Percentiles rank a stretch among this genome's conserved stretches.
Evolutionary conservation across 2,329 filamentous ascomycete genomes (phyloP).

Genomic region (Cyphellophora attinorum): DNA sequence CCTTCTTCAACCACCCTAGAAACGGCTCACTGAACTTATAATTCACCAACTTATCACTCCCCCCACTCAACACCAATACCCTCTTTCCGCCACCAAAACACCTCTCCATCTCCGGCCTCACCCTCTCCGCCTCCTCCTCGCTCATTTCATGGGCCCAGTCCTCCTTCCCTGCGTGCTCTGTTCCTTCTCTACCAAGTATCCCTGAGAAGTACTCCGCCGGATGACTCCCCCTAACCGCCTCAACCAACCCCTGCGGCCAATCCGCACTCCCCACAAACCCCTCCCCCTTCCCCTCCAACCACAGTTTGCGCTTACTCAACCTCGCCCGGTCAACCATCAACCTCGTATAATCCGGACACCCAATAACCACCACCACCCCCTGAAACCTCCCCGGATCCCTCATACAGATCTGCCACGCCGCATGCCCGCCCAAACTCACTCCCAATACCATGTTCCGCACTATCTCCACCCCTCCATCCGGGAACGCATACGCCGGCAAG

Average conservation of each 20-base stretch:
- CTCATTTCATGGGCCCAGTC: slow-evolving; percentile 26
- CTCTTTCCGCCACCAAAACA: slow-evolving; percentile 40
- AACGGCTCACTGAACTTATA: slow-evolving; percentile 48
- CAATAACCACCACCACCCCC: slow-evolving; percentile 72
- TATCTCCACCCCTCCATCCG: slow-evolving; percentile 17
- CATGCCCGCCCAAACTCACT: slow-evolving; percentile 78
- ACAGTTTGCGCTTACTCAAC: slow-evolving; percentile 56
- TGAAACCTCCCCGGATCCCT: slow-evolving; percentile 64
- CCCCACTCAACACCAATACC: slow-evolving; percentile 45
- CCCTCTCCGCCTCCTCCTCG: slow-evolving; percentile 31
- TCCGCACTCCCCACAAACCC: slow-evolving; percentile 67
- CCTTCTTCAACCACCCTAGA: slow-evolving; percentile 45
- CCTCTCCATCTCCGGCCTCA: slow-evolving; percentile 33
- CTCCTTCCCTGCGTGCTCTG: slow-evolving; percentile 22
- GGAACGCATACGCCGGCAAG: slow-evolving; percentile 65
- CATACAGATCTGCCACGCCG: slow-evolving; percentile 74
- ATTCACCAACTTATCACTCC: slow-evolving; percentile 51
- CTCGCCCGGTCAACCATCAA: slow-evolving; percentile 72
- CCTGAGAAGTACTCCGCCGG: slow-evolving; percentile 33
- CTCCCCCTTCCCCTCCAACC: slow-evolving; percentile 44
- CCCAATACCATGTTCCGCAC: slow-evolving; percentile 65
- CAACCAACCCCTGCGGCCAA: slow-evolving; percentile 62
- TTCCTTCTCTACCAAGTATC: neutral
- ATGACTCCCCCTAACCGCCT: slow-evolving; percentile 56
- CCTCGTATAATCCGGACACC: slow-evolving; percentile 78